Conservation (phyloP, 2,329 filamentous ascomycete genomes). For the Phaeosphaeria sp. region DNA sequence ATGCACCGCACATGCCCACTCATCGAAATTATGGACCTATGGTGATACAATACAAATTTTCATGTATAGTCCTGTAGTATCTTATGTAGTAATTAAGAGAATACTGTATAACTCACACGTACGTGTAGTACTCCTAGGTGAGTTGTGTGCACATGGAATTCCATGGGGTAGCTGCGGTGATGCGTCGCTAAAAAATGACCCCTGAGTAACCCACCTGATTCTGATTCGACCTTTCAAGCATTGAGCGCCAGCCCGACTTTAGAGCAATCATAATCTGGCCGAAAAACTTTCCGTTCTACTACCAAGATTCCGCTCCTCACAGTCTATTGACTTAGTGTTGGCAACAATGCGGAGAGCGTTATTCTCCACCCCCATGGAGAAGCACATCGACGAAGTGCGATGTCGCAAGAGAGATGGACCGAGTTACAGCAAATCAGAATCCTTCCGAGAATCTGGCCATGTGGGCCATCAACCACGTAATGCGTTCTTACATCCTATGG, state of each 20-base stretch:
- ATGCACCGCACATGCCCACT: too few species aligned
- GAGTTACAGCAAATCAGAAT: background rate
- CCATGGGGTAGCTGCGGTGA: too few species aligned
- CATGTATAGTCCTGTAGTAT: too few species aligned
- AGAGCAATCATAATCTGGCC: conserved; percentile 18
- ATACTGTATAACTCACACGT: too few species aligned
- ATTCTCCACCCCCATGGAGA: background rate
- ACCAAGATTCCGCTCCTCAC: too few species aligned
- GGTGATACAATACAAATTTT: too few species aligned
- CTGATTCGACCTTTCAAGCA: too few species aligned
- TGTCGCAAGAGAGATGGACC: background rate
- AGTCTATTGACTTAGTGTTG: background rate
- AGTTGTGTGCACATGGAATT: background rate
- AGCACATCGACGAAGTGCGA: background rate
- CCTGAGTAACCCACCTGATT: too few species aligned
- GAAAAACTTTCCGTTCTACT: background rate
- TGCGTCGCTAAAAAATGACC: too few species aligned
- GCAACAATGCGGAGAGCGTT: background rate
- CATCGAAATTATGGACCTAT: too few species aligned
- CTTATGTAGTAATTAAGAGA: too few species aligned
- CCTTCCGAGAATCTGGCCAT: background rate
- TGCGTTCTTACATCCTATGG: background rate
- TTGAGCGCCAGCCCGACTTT: conserved; percentile 21
- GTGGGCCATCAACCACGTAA: conserved; percentile 4
- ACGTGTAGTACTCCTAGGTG: too few species aligned